Evolutionary conservation across 2,329 filamentous ascomycete genomes (phyloP), one percentile per base, ranked within the genome.

Genomic region (Ploettnerulaceae sp.): DNA sequence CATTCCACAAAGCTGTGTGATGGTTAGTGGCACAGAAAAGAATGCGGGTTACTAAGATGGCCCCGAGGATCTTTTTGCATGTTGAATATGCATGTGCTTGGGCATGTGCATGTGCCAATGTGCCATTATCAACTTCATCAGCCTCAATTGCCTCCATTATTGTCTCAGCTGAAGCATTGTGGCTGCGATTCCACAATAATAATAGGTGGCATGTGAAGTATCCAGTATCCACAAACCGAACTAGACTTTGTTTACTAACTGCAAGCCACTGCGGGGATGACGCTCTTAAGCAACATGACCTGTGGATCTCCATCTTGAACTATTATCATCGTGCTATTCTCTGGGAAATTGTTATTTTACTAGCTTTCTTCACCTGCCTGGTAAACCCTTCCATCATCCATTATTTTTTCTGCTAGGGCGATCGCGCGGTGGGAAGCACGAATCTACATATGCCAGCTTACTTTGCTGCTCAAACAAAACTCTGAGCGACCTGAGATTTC

Each of bases 211-310:
- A n/a, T n/a, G n/a, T n/a, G n/a, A n/a, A n/a, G n/a, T 1, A 4
- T 24, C 38, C n/a, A 32, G 9, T 31, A 20, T 28, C 40, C 40
- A 42, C 21, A 43, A 24, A 32, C 11, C n/a, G 9, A 5, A 24
- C 32, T 14, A 12, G 21, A 40, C 36, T 31, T 29, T 34, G 29
- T n/a, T n/a, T n/a, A n/a, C n/a, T n/a, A n/a, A n/a, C 28, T 15
- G n/a, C 37, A 39, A 49, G 48, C 48, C 48, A 47, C 35, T 34
- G 32, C 35, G 43, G 48, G 43, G 32, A 44, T 50, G 48, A 47
- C 48, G 48, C 36, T 43, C 33, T 33, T 15, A 26, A 2, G 12
- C 15, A 32, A 12, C 22, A 25, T 4, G 14, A 18, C 22, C 24
- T 40, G 43, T 33, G 34, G 43, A 50, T 50, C 48, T 25, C 25